Conservation (phyloP, 441 rosid genomes). For the Aleurites moluccanus region DNA sequence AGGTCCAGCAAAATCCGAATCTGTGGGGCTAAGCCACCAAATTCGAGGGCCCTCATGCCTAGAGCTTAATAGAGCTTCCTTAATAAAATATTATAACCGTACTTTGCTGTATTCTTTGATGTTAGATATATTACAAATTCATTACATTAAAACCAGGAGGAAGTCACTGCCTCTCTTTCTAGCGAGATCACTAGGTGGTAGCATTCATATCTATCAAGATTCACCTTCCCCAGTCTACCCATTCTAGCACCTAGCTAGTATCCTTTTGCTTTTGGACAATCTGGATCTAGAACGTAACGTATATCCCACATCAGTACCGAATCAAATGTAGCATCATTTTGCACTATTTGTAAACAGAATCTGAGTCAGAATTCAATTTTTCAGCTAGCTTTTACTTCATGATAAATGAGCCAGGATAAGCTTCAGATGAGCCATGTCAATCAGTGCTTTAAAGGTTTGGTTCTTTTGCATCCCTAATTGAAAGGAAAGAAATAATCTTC, state of each 20-base stretch:
- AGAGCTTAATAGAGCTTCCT: background rate
- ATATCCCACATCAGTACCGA: background rate
- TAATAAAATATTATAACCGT: background rate
- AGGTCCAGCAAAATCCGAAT: background rate
- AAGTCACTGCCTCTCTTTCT: background rate
- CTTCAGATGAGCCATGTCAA: background rate
- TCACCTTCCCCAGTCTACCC: background rate
- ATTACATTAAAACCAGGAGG: background rate
- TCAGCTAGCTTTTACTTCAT: too few species aligned
- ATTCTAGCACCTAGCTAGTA: background rate
- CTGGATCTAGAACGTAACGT: background rate
- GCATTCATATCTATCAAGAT: background rate
- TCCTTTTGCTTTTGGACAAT: background rate
- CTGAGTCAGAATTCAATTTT: background rate
- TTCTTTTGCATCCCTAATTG: background rate
- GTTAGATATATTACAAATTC: background rate
- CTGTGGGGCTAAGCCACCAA: background rate
- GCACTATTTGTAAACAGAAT: background rate
- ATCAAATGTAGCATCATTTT: background rate
- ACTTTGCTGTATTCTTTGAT: background rate
- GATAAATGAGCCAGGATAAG: background rate
- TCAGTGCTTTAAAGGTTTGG: background rate
- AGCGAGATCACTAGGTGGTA: background rate
- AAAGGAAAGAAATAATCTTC: background rate
- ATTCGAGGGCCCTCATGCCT: background rate